Base-by-base conservation (phyloP, 2,329 filamentous ascomycete species). In the Nigrograna mackinnonii region DNA sequence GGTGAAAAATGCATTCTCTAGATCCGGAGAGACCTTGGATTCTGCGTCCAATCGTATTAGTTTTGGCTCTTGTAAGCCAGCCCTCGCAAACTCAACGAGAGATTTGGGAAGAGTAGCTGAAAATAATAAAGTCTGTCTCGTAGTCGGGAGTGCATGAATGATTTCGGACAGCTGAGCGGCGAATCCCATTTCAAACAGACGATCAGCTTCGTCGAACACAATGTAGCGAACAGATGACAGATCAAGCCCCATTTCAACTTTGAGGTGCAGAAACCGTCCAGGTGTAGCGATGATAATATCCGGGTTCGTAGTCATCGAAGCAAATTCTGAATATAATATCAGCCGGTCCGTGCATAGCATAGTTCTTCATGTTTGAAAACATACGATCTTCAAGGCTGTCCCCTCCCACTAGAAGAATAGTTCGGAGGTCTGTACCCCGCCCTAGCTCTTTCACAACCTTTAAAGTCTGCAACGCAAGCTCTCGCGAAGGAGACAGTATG, bases 151-250 rank as follows among this genome's bases (percentile, higher is more conserved):
- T 0, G 91, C 88, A 62, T 96, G 85, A 38, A 99, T 74, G 75
- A 97, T 97, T 66, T 99, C 94, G 1, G 88, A 87, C 55, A 99
- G 76, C 63, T 99, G 94, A 3, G 89, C 85, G 4, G 91, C 91
- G 65, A 99, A 99, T 57, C 94, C 95, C 92, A 99, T 96, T 66
- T 99, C 94, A 69, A 99, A 99, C 16, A 99, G 77, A 40, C 94
- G 83, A 77, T 99, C 94, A 1, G 94, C 94, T 69, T 99, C 94
- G 65, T 99, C 94, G 52, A 99, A 99, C 6, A 99, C 94, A 18
- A 96, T 89, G 61, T 99, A 99, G 55, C 84, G 82, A 47, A 99
- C 86, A 4, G 90, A 95, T 1, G 86, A 90, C n/a, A 99, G 74
- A 60, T 96, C 89, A 39, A 99, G 71, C 7, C 79, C 79, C 95